Percentiles rank a stretch among this genome's conserved stretches.
phyloP scores from a whole-genome alignment of 805 yeast genomes.

The Ogataea chonburiensis region DNA sequence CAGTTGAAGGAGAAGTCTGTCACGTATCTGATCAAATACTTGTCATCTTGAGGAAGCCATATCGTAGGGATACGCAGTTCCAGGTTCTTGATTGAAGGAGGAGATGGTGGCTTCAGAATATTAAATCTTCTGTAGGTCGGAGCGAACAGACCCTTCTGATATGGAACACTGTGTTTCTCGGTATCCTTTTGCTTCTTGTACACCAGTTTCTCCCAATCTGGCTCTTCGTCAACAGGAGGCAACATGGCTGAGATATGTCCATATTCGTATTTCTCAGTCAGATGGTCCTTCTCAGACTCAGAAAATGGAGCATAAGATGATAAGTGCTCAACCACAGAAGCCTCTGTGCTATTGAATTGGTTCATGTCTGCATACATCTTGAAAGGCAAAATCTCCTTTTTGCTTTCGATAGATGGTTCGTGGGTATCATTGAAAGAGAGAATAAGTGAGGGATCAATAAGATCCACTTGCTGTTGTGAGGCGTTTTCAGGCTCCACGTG shows the following conservation, averaged over 20 bases:
- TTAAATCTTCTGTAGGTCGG: slow-evolving; percentile 55
- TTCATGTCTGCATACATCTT: slow-evolving; percentile 43
- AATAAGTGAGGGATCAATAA: slow-evolving; percentile 33
- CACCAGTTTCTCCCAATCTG: slow-evolving; percentile 56
- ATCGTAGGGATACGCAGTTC: slow-evolving; percentile 87
- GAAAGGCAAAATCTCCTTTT: slow-evolving; percentile 37
- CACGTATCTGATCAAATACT: slow-evolving; percentile 71
- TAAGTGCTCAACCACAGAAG: slow-evolving; percentile 45
- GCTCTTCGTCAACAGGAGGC: slow-evolving; percentile 62
- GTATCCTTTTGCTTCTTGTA: slow-evolving; percentile 47
- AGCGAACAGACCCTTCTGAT: slow-evolving; percentile 57
- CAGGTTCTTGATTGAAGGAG: slow-evolving; percentile 79
- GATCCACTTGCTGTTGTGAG: no score
- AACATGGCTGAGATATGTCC: slow-evolving; percentile 66
- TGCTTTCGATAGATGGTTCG: slow-evolving; percentile 18
- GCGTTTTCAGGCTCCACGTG: not conserved
- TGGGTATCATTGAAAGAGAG: slow-evolving; percentile 11
- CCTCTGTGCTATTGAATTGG: slow-evolving; percentile 45
- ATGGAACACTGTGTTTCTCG: slow-evolving; percentile 39
- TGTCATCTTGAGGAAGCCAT: slow-evolving; percentile 96
- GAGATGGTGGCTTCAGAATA: slow-evolving; percentile 81
- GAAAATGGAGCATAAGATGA: slow-evolving; percentile 50
- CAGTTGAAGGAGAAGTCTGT: slow-evolving; percentile 89
- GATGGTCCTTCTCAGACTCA: slow-evolving; percentile 32
- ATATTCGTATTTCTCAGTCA: slow-evolving; percentile 30